These are phyloP conservation scores for Naganishia kalamii DNA, from an alignment of 768 basidiomycete genomes.

Conservation along the genomic window DNA sequence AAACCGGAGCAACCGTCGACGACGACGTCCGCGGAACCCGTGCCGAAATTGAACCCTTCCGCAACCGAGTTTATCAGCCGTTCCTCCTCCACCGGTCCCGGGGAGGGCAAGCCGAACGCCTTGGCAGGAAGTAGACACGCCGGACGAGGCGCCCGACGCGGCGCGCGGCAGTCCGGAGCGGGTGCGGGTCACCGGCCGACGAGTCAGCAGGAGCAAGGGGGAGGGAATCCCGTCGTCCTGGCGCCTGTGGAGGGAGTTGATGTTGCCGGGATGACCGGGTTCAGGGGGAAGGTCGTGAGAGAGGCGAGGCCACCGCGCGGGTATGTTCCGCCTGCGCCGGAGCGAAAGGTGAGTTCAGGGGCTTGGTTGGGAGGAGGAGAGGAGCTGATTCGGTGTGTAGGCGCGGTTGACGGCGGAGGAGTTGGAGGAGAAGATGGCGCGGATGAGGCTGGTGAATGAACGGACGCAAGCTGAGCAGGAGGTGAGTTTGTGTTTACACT, in stretches of 20 bases:
- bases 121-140: slow-evolving; percentile 4
- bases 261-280: not conserved
- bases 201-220: too few relatives aligned
- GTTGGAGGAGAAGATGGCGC: slow-evolving; percentile 23
- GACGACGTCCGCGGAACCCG: not conserved
- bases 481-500: not conserved
- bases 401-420: slow-evolving; percentile 12
- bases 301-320: slow-evolving; percentile 9
- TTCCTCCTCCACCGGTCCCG: not conserved
- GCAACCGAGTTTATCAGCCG: slow-evolving; percentile 3
- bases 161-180: too few relatives aligned
- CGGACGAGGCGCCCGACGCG: too few relatives aligned
- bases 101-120: not conserved
- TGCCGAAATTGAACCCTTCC: slow-evolving; percentile 1
- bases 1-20: too few relatives aligned
- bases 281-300: not conserved
- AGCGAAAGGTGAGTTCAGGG: slow-evolving; percentile 2
- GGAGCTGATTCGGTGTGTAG: not conserved
- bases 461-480: slow-evolving; percentile 7
- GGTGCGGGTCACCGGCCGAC: too few relatives aligned
- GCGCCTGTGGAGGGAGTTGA: not conserved
- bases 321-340: slow-evolving; percentile 6
- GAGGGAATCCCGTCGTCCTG: not conserved
- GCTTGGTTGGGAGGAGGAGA: not conserved
- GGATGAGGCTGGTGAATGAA: slow-evolving; percentile 19